Base-by-base conservation (phyloP, 495 filamentous ascomycete species). In the Glarea lozoyensis region DNA sequence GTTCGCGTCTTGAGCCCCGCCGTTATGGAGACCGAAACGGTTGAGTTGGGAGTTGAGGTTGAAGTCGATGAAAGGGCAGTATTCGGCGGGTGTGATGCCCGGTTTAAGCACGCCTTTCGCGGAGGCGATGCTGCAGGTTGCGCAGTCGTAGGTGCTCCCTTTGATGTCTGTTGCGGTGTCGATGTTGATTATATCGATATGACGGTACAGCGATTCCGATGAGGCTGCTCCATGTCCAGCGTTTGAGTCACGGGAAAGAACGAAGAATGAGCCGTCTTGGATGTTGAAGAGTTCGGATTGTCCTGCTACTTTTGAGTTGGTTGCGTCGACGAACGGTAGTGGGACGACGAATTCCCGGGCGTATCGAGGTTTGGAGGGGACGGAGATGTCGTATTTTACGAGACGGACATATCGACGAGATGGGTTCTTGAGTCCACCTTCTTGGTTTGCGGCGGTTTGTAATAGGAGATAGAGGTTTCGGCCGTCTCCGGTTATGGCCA, bases 151-250 rank as follows among this genome's bases (percentile, higher is more conserved):
- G 11, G 47, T 46, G 7, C 48, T 16, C 1, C 72, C 70, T 56
- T 75, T 78, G 53, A 89, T 66, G 64, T 88, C 66, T 0, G 82
- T 87, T n/a, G 78, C 78, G 0, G 48, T 46, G 33, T 60, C 50
- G 47, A 88, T 73, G 48, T 83, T 78, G 57, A 89, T 75, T 12
- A 92, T 61, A 53, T 89, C 85, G 17, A 77, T 75, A 42, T 88
- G 81, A 16, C 85, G 78, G 60, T 87, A 88, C 9, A 78, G 50
- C 23, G 75, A 80, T 39, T 62, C 48, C 1, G 77, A 65, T 22
- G 61, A 52, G 4, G 60, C 55, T 41, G 70, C 60, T 5, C 82
- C 82, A 34, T 68, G 73, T 2, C 85, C 86, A 22, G 66, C 68
- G 29, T 55, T 59, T 0, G 72, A 76, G 57, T 89, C 85, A 30